Percentiles rank a stretch among this genome's conserved stretches.
Evolutionary conservation across 176 grass and related monocot species (phyloP).

Genomic region (Microstegium vimineum): DNA sequence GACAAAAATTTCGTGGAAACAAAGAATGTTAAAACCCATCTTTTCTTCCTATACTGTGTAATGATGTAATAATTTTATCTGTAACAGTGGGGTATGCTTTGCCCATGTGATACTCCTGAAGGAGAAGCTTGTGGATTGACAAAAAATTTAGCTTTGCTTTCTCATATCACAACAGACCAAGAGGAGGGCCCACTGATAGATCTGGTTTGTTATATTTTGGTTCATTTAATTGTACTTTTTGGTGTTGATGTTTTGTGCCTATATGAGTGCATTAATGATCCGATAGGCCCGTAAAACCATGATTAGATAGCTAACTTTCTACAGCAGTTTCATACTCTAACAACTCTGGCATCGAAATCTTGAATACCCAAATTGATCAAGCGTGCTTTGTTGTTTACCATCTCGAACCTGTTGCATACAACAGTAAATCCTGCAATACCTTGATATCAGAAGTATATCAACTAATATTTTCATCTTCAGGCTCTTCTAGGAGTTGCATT

Average conservation of each 20-base stretch:
- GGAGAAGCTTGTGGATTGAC: conserved; percentile 95
- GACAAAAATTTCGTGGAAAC: not conserved
- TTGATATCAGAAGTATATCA: not conserved
- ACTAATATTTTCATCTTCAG: not conserved
- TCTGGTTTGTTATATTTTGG: conserved; percentile 53
- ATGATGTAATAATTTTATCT: conserved; percentile 23
- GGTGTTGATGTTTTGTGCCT: not conserved
- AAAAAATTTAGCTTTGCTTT: conserved; percentile 95
- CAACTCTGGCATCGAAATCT: not conserved
- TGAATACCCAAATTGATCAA: not conserved
- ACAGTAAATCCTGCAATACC: not conserved
- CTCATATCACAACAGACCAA: conserved; percentile 93
- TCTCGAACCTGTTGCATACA: not conserved
- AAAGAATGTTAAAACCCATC: not conserved
- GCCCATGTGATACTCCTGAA: conserved; percentile 98
- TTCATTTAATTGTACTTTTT: conserved; percentile 11
- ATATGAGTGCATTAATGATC: not conserved
- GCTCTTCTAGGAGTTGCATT: not conserved
- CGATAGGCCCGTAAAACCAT: not conserved
- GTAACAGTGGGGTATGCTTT: conserved; percentile 98
- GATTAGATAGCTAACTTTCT: not conserved
- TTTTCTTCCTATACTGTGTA: not conserved
- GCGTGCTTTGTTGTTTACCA: not conserved
- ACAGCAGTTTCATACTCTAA: not conserved
- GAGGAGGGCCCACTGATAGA: conserved; percentile 73